Evolutionary conservation across 1,139 yeast genomes (phyloP).

Genomic region (Spathaspora sp.): DNA sequence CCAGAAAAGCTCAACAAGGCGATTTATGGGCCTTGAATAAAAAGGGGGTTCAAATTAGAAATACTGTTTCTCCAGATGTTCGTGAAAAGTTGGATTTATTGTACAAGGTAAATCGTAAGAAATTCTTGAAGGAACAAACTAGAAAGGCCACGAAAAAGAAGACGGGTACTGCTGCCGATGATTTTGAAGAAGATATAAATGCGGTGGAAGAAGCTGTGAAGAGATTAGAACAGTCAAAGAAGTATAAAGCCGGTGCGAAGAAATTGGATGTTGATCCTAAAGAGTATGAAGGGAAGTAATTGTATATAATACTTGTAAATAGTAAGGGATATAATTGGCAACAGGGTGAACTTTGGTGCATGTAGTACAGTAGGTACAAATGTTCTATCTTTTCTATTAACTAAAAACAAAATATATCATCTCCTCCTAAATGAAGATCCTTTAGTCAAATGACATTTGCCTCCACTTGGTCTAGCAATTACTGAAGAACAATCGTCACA

Average conservation of each 20-base stretch:
- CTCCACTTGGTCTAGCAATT: slow-evolving; percentile 98
- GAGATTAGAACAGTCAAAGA: slow-evolving; percentile 32
- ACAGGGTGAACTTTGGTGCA: neutral
- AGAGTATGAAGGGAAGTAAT: slow-evolving; percentile 24
- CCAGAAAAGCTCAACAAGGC: slow-evolving; percentile 80
- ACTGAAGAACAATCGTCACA: slow-evolving; percentile 98
- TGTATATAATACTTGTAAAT: slow-evolving; percentile 4
- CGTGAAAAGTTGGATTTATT: slow-evolving; percentile 37
- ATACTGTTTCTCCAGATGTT: slow-evolving; percentile 28
- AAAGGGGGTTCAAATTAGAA: slow-evolving; percentile 54
- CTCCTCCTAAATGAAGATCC: slow-evolving; percentile 99
- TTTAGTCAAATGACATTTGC: slow-evolving; percentile 98
- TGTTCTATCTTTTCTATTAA: neutral
- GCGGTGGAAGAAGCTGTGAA: slow-evolving; percentile 27
- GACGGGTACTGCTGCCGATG: slow-evolving; percentile 26
- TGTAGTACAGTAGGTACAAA: neutral
- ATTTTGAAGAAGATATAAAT: slow-evolving; percentile 30
- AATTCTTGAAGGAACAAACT: slow-evolving; percentile 42
- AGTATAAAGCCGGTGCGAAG: slow-evolving; percentile 35
- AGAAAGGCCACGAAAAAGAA: slow-evolving; percentile 44
- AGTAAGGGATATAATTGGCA: neutral
- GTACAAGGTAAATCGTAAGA: slow-evolving; percentile 41
- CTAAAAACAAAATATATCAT: slow-evolving; percentile 28
- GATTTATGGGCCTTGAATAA: slow-evolving; percentile 87
- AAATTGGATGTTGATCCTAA: slow-evolving; percentile 27